Conservation (phyloP, 176 grass and related monocot species). For the Tillandsia leiboldiana region DNA sequence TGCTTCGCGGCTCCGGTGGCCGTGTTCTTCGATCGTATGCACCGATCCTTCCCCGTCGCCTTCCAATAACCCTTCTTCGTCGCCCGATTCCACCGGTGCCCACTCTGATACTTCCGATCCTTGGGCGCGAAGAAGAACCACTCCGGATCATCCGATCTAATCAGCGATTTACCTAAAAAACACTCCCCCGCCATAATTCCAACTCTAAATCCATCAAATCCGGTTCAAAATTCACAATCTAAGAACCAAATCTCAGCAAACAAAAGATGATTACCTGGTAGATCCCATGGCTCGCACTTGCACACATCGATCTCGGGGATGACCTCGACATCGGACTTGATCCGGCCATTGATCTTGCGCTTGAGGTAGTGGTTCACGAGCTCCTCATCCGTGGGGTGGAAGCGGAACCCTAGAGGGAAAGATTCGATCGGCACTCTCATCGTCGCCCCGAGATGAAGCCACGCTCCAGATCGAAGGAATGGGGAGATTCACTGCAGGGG, state of each 20-base stretch:
- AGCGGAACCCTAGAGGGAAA: constrained; percentile 34
- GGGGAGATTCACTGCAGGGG: neutral
- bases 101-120: constrained; percentile 39
- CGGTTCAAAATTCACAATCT: constrained; percentile 6
- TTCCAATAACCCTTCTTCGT: constrained; percentile 41
- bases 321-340: constrained; percentile 21
- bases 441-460: constrained; percentile 10
- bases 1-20: neutral
- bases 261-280: constrained; percentile 16
- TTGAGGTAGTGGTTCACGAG: constrained; percentile 40
- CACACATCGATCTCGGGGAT: constrained; percentile 38
- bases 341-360: constrained; percentile 27
- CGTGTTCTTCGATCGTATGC: constrained; percentile 19
- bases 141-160: constrained; percentile 36
- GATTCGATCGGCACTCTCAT: constrained; percentile 3
- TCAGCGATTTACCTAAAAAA: constrained; percentile 26
- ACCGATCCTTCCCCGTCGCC: constrained; percentile 40
- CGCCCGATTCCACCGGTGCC: constrained; percentile 27
- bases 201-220: constrained; percentile 8
- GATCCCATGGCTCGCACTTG: constrained; percentile 44
- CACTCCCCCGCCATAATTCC: neutral
- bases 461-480: neutral
- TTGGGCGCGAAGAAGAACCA: constrained; percentile 44
- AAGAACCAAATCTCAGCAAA: neutral
- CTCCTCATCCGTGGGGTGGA: constrained; percentile 42